These are phyloP conservation scores for Xylariaceae sp. DNA, from an alignment of 2,329 filamentous ascomycete genomes.

Conservation along the genomic window DNA sequence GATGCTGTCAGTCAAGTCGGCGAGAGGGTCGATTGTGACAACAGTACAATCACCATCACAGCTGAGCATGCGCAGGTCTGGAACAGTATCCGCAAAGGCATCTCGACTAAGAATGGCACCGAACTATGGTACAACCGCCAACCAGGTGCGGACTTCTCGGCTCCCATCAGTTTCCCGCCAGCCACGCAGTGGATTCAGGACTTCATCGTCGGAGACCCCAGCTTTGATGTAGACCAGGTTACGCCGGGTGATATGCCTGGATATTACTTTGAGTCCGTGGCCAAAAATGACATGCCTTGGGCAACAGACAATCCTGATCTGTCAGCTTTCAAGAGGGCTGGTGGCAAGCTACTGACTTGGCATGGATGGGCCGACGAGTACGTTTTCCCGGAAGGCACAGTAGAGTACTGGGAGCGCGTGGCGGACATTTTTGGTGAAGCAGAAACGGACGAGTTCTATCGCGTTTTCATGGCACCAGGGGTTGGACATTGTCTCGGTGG, in stretches of 20 bases:
- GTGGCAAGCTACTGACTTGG: slow-evolving; percentile 13
- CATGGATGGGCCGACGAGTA: slow-evolving; percentile 7
- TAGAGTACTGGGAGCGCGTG: slow-evolving; percentile 8
- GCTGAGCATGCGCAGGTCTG: slow-evolving; percentile 5
- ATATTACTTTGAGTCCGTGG: slow-evolving; percentile 5
- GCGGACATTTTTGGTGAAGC: slow-evolving; percentile 1
- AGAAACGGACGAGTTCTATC: slow-evolving; percentile 10
- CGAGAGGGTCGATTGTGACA: slow-evolving; percentile 4
- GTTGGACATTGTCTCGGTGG: slow-evolving; percentile 8
- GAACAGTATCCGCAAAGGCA: slow-evolving; percentile 5
- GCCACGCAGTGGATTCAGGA: background rate
- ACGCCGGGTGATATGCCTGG: background rate
- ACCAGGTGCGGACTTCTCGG: slow-evolving; percentile 1
- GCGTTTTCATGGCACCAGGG: slow-evolving; percentile 9
- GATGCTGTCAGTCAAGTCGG: slow-evolving; percentile 8
- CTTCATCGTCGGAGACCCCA: slow-evolving; percentile 1
- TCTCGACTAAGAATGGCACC: slow-evolving; percentile 7
- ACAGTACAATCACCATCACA: slow-evolving; percentile 4
- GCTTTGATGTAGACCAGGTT: slow-evolving; percentile 1
- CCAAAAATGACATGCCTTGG: slow-evolving; percentile 1
- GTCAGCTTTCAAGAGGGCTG: slow-evolving; percentile 6
- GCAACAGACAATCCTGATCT: slow-evolving; percentile 10
- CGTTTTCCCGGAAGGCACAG: slow-evolving; percentile 6
- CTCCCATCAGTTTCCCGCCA: background rate
- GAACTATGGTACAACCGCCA: slow-evolving; percentile 1